Conservation (phyloP, 257 asterid genomes). For the Jasminum sambac region DNA sequence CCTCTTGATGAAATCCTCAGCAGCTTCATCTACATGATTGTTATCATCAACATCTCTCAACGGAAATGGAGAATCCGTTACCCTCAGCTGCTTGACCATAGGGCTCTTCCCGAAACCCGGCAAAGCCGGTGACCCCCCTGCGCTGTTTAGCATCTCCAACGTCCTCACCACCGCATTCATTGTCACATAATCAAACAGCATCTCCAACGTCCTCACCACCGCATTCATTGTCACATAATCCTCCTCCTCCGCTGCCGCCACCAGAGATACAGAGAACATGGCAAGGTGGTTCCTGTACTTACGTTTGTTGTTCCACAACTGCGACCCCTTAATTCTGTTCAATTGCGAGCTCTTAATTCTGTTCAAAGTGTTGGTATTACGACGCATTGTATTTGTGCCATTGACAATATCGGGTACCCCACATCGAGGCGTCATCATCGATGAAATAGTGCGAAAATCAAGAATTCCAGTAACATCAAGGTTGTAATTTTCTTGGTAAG, state of each 20-base stretch:
- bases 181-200: constrained; percentile 20
- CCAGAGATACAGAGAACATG: background rate
- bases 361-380: no score
- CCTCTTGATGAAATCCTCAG: constrained; percentile 50
- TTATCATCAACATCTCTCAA: constrained; percentile 35
- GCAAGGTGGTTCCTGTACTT: constrained; percentile 14
- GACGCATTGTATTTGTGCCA: no score
- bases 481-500: background rate
- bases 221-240: constrained; percentile 14
- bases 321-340: no score
- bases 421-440: background rate
- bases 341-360: no score
- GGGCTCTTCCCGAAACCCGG: constrained; percentile 80
- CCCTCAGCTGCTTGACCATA: constrained; percentile 58
- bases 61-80: constrained; percentile 61
- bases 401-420: background rate
- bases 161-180: constrained; percentile 36
- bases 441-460: background rate
- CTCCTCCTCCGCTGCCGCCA: constrained; percentile 1
- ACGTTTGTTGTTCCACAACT: constrained; percentile 22
- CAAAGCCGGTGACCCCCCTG: constrained; percentile 53
- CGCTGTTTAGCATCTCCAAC: constrained; percentile 38
- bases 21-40: constrained; percentile 48
- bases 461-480: background rate
- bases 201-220: constrained; percentile 46